Conservation (phyloP, 2,329 filamentous ascomycete species). For the Colletotrichum theobromicola region DNA sequence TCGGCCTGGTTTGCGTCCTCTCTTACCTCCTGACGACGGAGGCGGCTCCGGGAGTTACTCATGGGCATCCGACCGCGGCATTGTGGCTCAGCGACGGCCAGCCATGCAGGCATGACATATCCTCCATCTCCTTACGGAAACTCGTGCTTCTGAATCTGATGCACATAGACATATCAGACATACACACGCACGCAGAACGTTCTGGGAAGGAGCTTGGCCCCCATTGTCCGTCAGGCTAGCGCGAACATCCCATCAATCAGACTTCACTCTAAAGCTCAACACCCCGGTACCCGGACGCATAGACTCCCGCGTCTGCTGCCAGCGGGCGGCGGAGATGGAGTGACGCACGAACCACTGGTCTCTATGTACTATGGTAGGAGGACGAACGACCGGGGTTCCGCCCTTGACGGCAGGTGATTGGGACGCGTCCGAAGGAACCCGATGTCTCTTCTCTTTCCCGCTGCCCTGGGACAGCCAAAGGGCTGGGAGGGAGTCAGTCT, state of each 20-base stretch:
- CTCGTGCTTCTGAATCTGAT: neutral
- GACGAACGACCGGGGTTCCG: neutral
- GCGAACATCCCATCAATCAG: neutral
- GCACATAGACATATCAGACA: neutral
- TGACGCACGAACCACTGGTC: neutral
- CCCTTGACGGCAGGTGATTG: neutral
- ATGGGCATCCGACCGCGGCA: neutral
- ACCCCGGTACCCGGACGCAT: neutral
- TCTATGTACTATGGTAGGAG: neutral
- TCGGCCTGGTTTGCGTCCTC: neutral
- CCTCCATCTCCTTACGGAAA: neutral
- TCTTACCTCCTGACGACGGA: neutral
- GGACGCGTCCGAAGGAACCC: neutral
- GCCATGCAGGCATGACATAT: neutral
- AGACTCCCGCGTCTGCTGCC: slow-evolving; percentile 1
- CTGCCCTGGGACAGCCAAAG: neutral
- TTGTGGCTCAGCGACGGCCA: neutral
- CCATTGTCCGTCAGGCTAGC: neutral
- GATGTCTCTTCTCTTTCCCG: neutral
- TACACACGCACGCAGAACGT: neutral
- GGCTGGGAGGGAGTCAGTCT: neutral
- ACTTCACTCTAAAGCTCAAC: neutral
- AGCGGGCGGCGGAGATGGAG: neutral
- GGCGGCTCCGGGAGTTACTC: neutral
- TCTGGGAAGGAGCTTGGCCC: neutral